Evolutionary conservation across 2,329 filamentous ascomycete genomes (phyloP), one percentile per base, ranked within the genome.

Genomic region (Penicillium carneum): DNA sequence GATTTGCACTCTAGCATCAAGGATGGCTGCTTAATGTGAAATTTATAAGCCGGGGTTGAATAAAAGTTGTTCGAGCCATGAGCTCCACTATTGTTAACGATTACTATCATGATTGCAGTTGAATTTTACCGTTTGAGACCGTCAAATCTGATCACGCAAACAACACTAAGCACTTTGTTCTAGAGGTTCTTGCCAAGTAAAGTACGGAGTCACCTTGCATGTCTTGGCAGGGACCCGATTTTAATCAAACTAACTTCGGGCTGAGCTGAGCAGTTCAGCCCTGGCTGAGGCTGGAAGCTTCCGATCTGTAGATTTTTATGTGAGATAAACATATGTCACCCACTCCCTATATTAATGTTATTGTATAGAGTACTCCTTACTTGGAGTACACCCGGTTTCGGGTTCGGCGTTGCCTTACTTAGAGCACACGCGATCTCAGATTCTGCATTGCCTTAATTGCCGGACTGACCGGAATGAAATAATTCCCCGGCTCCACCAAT

Each of bases 1-100:
- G 80, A 82, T 49, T 61, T 82, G 65, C 80, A 82, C 65, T 81
- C 80, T 34, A 82, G 80, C 61, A 80, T 82, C 64, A 82, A 81
- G 72, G 80, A 82, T 58, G 80, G 79, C 42, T 82, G 80, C 67
- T 71, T 82, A 64, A 82, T 82, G 80, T 82, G 66, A 79, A 33
- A 18, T 14, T 10, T 8, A 39, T 12, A 18, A 11, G 49, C 23
- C 41, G 4, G 10, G 14, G 18, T 31, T 42, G 10, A 48, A 56
- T 18, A 11, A 18, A 51, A 26, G 11, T 41, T 18, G 20, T 16
- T 31, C 2, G 14, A 12, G 14, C 18, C 6, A 14, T 47, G 11
- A n/a, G 31, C 6, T 55, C 16, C 16, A 34, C 31, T 14, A 29
- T 45, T 23, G 26, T 45, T 16, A 26, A 8, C 2, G 14, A 38